phyloP scores from a whole-genome alignment of 805 yeast genomes.

The Metschnikowia lochheadii region DNA sequence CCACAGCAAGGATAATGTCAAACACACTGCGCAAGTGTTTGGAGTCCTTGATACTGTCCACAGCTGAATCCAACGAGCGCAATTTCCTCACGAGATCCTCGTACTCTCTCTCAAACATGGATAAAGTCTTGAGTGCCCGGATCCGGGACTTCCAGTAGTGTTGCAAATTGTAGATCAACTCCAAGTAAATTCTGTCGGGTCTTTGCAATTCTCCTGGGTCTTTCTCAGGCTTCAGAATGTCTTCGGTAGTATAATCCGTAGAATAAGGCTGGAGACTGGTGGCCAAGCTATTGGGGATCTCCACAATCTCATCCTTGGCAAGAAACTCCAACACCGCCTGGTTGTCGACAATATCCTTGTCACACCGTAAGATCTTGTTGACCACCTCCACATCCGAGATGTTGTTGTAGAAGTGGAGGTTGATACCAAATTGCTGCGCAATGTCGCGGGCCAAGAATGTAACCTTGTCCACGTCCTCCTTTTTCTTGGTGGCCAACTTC shows the following conservation, averaged over 20 bases:
- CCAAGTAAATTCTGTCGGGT: constrained; percentile 81
- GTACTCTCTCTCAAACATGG: constrained; percentile 76
- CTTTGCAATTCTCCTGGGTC: constrained; percentile 76
- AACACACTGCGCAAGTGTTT: constrained; percentile 53
- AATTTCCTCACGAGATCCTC: constrained; percentile 64
- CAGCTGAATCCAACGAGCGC: constrained; percentile 56
- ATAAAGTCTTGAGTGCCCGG: constrained; percentile 68
- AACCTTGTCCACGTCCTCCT: constrained; percentile 43
- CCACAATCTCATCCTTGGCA: constrained; percentile 67
- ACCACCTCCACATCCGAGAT: constrained; percentile 64
- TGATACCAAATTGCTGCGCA: constrained; percentile 93
- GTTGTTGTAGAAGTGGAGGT: constrained; percentile 71
- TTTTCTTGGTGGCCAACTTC: constrained; percentile 41
- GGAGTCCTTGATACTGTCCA: constrained; percentile 50
- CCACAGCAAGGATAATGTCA: constrained; percentile 65
- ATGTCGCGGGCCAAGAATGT: constrained; percentile 66
- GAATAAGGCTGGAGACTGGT: constrained; percentile 78
- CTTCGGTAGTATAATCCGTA: constrained; percentile 53
- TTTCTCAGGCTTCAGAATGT: constrained; percentile 45
- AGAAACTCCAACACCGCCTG: constrained; percentile 81
- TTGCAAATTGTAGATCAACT: constrained; percentile 75
- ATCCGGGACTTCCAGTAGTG: constrained; percentile 92
- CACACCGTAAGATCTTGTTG: constrained; percentile 69
- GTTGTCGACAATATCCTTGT: constrained; percentile 62
- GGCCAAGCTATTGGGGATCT: constrained; percentile 66